phyloP scores from a whole-genome alignment of 163 green algal genomes.

The Prototheca cutis region DNA sequence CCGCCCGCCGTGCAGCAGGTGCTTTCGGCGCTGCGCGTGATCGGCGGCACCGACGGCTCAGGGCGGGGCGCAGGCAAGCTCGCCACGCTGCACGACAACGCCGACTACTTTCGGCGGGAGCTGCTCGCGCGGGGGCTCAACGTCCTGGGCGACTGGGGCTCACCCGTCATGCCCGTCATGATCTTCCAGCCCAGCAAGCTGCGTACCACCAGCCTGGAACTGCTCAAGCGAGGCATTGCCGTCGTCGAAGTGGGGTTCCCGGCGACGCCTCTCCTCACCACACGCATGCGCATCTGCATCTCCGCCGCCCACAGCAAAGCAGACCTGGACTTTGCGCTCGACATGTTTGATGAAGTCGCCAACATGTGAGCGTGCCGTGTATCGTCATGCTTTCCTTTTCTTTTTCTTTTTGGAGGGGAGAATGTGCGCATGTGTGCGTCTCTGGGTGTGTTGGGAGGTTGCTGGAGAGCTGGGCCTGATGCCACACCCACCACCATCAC shows the following conservation, averaged over 20 bases:
- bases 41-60: constrained; percentile 65
- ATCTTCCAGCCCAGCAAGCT: constrained; percentile 87
- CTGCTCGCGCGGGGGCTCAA: constrained; percentile 77
- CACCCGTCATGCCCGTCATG: constrained; percentile 97
- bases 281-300: constrained; percentile 87
- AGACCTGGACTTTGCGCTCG: constrained; percentile 80
- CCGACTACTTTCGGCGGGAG: constrained; percentile 77
- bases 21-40: constrained; percentile 42
- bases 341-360: constrained; percentile 40
- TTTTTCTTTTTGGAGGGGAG: too few relatives aligned
- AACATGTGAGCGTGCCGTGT: constrained; percentile 12
- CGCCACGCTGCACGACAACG: constrained; percentile 70
- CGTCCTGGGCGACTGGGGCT: constrained; percentile 89
- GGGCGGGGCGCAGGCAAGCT: constrained; percentile 57
- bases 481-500: too few relatives aligned
- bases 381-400: too few relatives aligned
- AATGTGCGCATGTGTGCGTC: too few relatives aligned
- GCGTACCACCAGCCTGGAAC: constrained; percentile 52
- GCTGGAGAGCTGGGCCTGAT: too few relatives aligned
- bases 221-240: constrained; percentile 61
- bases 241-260: constrained; percentile 96
- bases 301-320: constrained; percentile 74
- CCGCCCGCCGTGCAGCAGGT: constrained; percentile 69
- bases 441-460: too few relatives aligned
- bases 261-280: constrained; percentile 77